Evolutionary conservation across 2,329 filamentous ascomycete genomes (phyloP).

Genomic region (Cercospora zeae-maydis): DNA sequence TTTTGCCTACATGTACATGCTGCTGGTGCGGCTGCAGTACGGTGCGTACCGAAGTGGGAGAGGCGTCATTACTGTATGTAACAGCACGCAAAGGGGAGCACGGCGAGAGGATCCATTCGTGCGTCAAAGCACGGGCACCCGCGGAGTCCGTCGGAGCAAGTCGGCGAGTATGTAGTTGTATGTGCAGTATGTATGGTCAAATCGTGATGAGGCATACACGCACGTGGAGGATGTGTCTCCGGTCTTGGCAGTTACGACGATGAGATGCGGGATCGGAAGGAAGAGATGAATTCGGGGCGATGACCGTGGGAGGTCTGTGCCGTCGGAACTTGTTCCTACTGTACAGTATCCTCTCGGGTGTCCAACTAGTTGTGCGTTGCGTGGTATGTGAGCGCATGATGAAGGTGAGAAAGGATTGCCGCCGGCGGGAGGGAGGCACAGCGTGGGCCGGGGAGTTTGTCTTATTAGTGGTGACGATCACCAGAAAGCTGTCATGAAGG

Average conservation of each 20-base stretch:
- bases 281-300: not conserved
- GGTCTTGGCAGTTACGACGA: not conserved
- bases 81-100: no score
- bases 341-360: not conserved
- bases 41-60: no score
- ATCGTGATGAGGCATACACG: not conserved
- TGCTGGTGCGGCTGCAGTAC: no score
- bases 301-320: not conserved
- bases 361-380: not conserved
- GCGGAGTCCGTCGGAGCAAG: no score
- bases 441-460: not conserved
- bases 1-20: no score
- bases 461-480: not conserved
- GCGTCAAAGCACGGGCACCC: no score
- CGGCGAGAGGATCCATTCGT: no score
- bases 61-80: no score
- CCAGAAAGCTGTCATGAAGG: no score
- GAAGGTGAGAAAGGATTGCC: not conserved
- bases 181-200: no score
- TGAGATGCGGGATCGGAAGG: not conserved
- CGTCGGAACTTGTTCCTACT: not conserved
- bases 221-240: not conserved
- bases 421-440: not conserved
- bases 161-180: no score
- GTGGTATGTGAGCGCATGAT: not conserved